Conservation (phyloP, 495 filamentous ascomycete species). For the Podospora comata region DNA sequence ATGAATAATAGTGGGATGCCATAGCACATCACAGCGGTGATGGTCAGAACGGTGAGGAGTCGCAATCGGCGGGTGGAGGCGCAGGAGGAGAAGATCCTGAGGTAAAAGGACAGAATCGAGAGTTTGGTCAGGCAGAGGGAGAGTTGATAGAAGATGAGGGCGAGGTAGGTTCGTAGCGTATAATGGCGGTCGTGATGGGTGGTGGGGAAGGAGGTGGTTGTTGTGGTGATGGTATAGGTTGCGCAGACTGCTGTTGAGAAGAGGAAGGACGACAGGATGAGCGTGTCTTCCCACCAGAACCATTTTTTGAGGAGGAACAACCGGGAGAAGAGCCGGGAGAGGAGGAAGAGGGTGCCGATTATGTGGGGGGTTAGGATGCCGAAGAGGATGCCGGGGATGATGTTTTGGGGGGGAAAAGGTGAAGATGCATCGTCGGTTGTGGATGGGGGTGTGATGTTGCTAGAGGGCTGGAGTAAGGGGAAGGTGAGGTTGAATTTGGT, state of each 20-base stretch:
- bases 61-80: background rate
- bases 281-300: slow-evolving; percentile 33
- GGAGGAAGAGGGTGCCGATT: slow-evolving; percentile 30
- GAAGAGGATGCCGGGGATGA: slow-evolving; percentile 28
- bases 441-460: background rate
- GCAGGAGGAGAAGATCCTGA: slow-evolving; percentile 36
- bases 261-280: slow-evolving; percentile 29
- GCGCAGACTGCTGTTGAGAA: slow-evolving; percentile 32
- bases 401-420: slow-evolving; percentile 1
- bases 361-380: slow-evolving; percentile 33
- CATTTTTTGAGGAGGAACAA: slow-evolving; percentile 31
- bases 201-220: background rate
- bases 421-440: background rate
- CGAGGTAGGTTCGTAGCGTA: slow-evolving; percentile 26
- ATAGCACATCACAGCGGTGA: slow-evolving; percentile 26
- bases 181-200: background rate
- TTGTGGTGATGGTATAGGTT: slow-evolving; percentile 19
- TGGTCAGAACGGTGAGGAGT: background rate
- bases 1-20: slow-evolving; percentile 38
- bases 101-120: slow-evolving; percentile 41
- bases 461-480: slow-evolving; percentile 20
- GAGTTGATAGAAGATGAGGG: slow-evolving; percentile 37
- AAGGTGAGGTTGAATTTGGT: slow-evolving; percentile 33
- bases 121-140: slow-evolving; percentile 40
- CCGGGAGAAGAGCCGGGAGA: slow-evolving; percentile 29